A percentile compares a stretch with the other conserved stretches of the same genome.
phyloP scores from a whole-genome alignment of 495 filamentous ascomycete species.

The Xylaria scruposa region DNA sequence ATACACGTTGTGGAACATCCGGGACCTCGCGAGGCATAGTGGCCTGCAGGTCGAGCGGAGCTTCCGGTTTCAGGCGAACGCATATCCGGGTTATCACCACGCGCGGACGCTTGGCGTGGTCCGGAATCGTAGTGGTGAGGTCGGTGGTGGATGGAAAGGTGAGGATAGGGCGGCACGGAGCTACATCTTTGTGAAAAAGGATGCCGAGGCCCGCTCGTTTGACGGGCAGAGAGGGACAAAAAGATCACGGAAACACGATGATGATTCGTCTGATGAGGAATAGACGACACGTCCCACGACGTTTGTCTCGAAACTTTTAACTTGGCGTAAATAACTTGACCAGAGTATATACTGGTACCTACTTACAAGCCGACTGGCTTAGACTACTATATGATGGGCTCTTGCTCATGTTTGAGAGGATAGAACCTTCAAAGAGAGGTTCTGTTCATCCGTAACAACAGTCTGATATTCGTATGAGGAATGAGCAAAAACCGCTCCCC shows the following conservation, averaged over 20 bases:
- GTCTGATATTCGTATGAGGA: not conserved
- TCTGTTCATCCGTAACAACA: not conserved
- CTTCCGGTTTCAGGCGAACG: constrained; percentile 74
- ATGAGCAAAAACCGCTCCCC: not conserved
- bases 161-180: constrained; percentile 77
- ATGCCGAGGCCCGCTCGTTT: constrained; percentile 41
- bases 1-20: constrained; percentile 94
- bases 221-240: constrained; percentile 50
- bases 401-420: not conserved
- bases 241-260: constrained; percentile 53
- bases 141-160: constrained; percentile 69
- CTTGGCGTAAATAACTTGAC: not conserved
- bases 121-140: constrained; percentile 60
- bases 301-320: not conserved
- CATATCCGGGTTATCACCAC: constrained; percentile 87
- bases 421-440: not conserved
- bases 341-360: not conserved
- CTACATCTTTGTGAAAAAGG: constrained; percentile 78
- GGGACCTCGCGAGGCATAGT: constrained; percentile 79
- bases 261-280: constrained; percentile 42
- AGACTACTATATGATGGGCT: not conserved
- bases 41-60: constrained; percentile 78
- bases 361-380: not conserved
- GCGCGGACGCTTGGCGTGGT: constrained; percentile 85
- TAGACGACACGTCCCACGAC: constrained; percentile 15